Evolutionary conservation across 2,329 filamentous ascomycete genomes (phyloP).

Genomic region (Neonectria ditissima): DNA sequence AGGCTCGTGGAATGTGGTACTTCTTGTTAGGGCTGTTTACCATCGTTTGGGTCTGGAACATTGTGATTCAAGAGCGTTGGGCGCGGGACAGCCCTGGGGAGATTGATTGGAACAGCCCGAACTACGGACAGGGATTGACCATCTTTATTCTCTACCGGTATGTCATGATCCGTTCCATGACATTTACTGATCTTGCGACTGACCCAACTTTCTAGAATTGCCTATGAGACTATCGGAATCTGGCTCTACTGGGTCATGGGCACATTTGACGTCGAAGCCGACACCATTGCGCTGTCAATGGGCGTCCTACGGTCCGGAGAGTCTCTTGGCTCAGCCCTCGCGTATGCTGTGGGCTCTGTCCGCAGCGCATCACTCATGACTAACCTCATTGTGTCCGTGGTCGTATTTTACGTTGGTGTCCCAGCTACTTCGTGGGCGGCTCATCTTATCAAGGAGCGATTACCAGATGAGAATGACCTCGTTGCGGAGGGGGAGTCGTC

Average conservation of each 20-base stretch:
- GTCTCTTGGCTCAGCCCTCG: conserved; percentile 4
- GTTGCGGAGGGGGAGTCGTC: too few relatives aligned
- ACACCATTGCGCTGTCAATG: conserved; percentile 11
- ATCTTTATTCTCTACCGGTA: conserved; percentile 8
- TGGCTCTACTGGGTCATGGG: conserved; percentile 13
- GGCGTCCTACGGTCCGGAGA: conserved; percentile 2
- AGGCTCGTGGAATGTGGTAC: neutral
- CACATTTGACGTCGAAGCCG: neutral
- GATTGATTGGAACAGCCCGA: conserved; percentile 10
- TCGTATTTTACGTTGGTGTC: conserved; percentile 2
- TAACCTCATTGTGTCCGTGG: conserved; percentile 7
- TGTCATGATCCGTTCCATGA: neutral
- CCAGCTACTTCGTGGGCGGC: conserved; percentile 7
- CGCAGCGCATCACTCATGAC: conserved; percentile 7
- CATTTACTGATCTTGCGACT: neutral
- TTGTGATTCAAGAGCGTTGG: conserved; percentile 14
- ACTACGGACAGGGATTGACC: conserved; percentile 4
- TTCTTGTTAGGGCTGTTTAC: neutral
- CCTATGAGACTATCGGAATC: neutral
- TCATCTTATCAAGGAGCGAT: conserved; percentile 7
- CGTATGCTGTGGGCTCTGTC: conserved; percentile 8
- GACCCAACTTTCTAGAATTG: neutral
- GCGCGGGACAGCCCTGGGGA: conserved; percentile 5
- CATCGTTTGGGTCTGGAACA: conserved; percentile 7
- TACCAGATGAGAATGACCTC: too few relatives aligned